A percentile compares a stretch with the other conserved stretches of the same genome.
phyloP scores from a whole-genome alignment of 352 stramenopile genomes.

The Globisporangium splendens region DNA sequence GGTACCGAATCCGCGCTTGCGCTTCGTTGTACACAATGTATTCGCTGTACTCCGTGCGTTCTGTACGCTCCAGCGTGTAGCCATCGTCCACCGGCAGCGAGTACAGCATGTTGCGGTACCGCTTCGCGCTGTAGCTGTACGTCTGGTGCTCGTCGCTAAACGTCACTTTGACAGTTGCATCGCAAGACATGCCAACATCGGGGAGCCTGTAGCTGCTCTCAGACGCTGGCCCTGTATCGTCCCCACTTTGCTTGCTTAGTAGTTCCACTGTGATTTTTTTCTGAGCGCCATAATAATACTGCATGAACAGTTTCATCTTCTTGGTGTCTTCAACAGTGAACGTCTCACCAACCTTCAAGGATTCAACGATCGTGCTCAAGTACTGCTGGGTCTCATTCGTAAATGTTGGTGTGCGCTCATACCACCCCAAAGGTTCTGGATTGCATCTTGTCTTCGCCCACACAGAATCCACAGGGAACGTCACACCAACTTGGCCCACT shows the following conservation, averaged over 20 bases:
- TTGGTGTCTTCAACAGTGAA: conserved; percentile 33
- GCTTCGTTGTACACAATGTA: conserved; percentile 24
- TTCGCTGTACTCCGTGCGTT: conserved; percentile 16
- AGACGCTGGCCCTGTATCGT: background rate
- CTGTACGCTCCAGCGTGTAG: conserved; percentile 17
- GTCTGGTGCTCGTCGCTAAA: conserved; percentile 13
- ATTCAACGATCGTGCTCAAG: conserved; percentile 37
- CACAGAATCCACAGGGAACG: conserved; percentile 33
- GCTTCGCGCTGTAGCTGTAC: conserved; percentile 44
- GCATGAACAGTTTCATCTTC: conserved; percentile 29
- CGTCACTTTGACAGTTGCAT: conserved; percentile 15
- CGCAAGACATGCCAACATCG: conserved; percentile 21
- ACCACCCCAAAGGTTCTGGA: conserved; percentile 28
- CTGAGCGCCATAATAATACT: conserved; percentile 15
- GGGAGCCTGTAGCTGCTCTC: background rate
- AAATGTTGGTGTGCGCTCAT: conserved; percentile 32
- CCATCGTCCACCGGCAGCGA: conserved; percentile 16
- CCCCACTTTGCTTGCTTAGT: conserved; percentile 26
- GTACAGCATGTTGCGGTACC: conserved; percentile 43
- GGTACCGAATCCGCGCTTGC: conserved; percentile 18
- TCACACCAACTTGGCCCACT: conserved; percentile 39
- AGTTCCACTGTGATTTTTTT: conserved; percentile 47
- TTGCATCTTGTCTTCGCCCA: conserved; percentile 53
- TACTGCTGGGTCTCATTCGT: conserved; percentile 31
- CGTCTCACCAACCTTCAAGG: conserved; percentile 37